These are phyloP conservation scores for Senna siamea DNA, from an alignment of 306 rosid species.

Conservation along the genomic window DNA sequence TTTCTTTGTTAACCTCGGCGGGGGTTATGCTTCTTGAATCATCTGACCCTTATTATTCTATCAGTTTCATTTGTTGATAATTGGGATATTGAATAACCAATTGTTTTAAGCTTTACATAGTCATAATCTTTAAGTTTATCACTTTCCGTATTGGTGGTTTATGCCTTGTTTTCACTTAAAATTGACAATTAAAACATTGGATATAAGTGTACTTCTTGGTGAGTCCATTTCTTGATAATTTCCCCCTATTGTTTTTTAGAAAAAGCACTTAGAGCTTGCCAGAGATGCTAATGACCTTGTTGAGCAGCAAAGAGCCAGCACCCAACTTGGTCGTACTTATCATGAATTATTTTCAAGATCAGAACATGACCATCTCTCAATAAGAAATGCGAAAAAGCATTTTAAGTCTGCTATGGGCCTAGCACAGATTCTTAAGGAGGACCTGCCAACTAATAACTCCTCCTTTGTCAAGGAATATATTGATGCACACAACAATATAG, in stretches of 20 bases:
- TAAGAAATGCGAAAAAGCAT: constrained; percentile 79
- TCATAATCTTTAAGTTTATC: not conserved
- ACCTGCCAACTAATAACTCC: constrained; percentile 54
- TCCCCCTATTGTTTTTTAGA: constrained; percentile 48
- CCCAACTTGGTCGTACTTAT: constrained; percentile 93
- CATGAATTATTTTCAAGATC: constrained; percentile 61
- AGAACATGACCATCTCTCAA: constrained; percentile 61
- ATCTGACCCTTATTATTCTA: not conserved
- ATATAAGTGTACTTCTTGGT: not conserved
- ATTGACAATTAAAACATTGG: not conserved
- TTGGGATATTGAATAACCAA: not conserved
- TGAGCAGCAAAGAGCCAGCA: constrained; percentile 88
- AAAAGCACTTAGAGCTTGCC: constrained; percentile 81
- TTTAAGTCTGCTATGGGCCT: constrained; percentile 75
- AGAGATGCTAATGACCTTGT: constrained; percentile 67
- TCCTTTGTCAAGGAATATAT: constrained; percentile 71
- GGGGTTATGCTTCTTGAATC: no score
- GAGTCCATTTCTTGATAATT: not conserved
- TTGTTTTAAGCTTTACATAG: not conserved
- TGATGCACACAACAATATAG: constrained; percentile 85
- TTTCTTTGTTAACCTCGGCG: not conserved
- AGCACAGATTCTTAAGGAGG: constrained; percentile 62
- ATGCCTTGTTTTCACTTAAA: not conserved
- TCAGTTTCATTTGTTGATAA: not conserved
- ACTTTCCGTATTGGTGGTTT: not conserved